Conservation (phyloP, 2,329 filamentous ascomycete genomes). For the Fusarium fracticaudum region DNA sequence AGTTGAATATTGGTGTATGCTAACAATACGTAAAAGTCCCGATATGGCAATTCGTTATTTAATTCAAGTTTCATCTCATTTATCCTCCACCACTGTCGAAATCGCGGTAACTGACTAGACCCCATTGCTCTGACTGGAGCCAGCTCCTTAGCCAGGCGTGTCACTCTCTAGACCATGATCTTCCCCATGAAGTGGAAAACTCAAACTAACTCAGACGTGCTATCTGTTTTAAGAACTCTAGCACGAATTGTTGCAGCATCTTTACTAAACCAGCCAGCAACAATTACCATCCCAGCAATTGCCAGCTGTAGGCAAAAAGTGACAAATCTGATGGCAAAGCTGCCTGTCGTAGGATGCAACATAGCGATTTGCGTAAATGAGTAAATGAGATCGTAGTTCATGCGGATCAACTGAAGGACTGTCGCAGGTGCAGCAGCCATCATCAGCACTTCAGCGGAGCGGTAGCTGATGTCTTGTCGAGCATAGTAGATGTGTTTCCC, state of each 20-base stretch:
- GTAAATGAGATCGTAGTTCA: not conserved
- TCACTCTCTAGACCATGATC: too few relatives aligned
- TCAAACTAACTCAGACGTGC: not conserved
- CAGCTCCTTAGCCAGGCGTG: not conserved
- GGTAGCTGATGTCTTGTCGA: not conserved
- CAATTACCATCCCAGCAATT: not conserved
- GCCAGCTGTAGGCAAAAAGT: not conserved
- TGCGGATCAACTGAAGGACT: not conserved
- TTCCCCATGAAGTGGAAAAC: accelerated
- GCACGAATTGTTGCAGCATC: not conserved
- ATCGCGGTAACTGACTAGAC: accelerated
- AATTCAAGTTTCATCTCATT: not conserved
- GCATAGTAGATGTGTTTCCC: not conserved
- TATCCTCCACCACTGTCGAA: not conserved
- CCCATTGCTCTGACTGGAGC: not conserved
- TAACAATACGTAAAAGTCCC: accelerated
- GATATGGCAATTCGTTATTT: not conserved
- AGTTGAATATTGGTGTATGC: accelerated
- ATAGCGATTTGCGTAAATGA: not conserved
- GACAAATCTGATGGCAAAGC: not conserved
- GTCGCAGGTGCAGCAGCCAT: not conserved
- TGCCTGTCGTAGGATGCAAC: not conserved
- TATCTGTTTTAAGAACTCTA: not conserved
- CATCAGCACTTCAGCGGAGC: not conserved
- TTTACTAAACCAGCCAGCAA: not conserved